Evolutionary conservation across 208 protist genomes (phyloP), one percentile per base, ranked within the genome.

Genomic region (Leptomonas pyrrhocoris): DNA sequence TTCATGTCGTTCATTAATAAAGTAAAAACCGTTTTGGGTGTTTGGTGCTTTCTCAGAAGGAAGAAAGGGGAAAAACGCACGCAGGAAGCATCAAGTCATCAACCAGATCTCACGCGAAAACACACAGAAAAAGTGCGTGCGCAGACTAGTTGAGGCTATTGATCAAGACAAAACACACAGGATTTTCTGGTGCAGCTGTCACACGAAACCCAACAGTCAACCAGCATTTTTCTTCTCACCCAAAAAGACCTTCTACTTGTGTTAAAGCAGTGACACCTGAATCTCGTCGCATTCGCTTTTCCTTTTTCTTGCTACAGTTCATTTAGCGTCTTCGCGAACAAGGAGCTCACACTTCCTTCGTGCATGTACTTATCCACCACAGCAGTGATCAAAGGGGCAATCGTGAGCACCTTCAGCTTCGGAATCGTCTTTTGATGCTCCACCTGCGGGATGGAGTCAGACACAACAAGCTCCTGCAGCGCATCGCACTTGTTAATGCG

Each of bases 361-460:
- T 77, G 75, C 30, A 78, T 66, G 73, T 94, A 91, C 73, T 87
- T 86, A 57, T 85, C 66, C 13, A 96, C 79, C 12, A 91, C 92
- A 18, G 80, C 80, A 18, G 93, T 93, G n/a, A 98, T 59, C 19
- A 98, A 84, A 18, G 88, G 93, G 0, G 94, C 94, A 49, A 98
- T 88, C 9, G 86, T 94, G 31, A 97, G 80, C 18, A 97, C 92
- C 70, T 84, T 90, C 63, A 98, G 73, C 74, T 97, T 98, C 12
- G 89, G 77, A 21, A 94, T 83, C 15, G 67, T 48, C 36, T 65
- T 73, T 60, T 90, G 66, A 40, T 95, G 87, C 60, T 91, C 79
- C 68, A 93, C 89, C 75, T 96, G 90, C 19, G 94, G 94, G 58
- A 99, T 97, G 38, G 95, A 96, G 76, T 99, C 94, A 1, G 95